Evolutionary conservation across 768 basidiomycete species (phyloP).

Genomic region (Podaxis sp.): DNA sequence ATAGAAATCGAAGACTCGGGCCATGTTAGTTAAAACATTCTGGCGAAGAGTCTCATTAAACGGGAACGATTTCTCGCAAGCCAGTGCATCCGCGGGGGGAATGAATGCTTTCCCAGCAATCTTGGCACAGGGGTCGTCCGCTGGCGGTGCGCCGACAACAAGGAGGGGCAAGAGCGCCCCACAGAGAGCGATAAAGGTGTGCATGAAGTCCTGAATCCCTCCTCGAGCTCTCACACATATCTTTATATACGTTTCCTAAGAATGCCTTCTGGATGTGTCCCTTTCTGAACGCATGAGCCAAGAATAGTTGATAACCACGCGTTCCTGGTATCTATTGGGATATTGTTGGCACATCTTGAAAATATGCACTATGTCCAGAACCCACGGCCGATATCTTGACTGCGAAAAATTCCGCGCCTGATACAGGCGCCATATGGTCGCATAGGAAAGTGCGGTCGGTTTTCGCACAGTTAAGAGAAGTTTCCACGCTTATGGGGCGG

Average conservation of each 20-base stretch:
- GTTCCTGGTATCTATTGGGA: not conserved
- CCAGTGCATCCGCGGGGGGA: slow-evolving; percentile 48
- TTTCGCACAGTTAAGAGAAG: not conserved
- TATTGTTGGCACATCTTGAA: not conserved
- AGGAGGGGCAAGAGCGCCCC: slow-evolving; percentile 8
- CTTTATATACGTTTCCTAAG: not conserved
- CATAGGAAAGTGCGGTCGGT: not conserved
- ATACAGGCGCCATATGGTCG: slow-evolving; percentile 5
- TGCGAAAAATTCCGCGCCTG: not conserved
- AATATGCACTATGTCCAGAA: not conserved
- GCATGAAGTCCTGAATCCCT: not conserved
- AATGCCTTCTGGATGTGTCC: not conserved
- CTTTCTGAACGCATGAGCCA: not conserved
- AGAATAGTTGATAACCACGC: not conserved
- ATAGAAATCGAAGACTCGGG: slow-evolving; percentile 47
- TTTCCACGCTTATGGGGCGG: not conserved
- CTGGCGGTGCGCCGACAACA: slow-evolving; percentile 20
- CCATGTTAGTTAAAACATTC: slow-evolving; percentile 44
- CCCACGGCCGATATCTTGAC: not conserved
- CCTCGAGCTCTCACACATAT: not conserved
- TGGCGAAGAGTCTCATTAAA: slow-evolving; percentile 54
- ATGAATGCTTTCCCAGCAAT: slow-evolving; percentile 41
- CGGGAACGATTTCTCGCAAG: slow-evolving; percentile 53
- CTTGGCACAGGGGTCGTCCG: slow-evolving; percentile 33
- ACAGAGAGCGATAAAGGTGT: not conserved